A percentile compares a stretch with the other conserved stretches of the same genome.
These are phyloP conservation scores for Gracilariopsis chorda DNA, from an alignment of 23 red algal genomes.

Conservation along the genomic window DNA sequence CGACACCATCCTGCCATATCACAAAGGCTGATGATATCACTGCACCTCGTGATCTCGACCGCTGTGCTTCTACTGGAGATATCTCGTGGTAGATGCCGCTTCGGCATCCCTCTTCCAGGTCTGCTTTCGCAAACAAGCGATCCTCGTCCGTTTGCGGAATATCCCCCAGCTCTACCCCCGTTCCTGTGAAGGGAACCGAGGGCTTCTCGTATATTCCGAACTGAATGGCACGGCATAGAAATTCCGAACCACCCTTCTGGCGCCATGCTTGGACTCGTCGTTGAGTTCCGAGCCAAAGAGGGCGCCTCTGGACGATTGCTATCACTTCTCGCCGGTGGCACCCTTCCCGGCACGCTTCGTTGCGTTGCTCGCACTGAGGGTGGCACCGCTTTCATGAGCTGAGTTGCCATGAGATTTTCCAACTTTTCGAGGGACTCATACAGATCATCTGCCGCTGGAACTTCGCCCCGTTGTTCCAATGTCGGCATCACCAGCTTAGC, in stretches of 20 bases:
- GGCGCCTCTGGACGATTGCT: not conserved
- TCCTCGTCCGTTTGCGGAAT: conserved; percentile 1
- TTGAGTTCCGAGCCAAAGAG: not conserved
- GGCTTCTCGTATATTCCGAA: not conserved
- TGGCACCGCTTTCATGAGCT: not conserved
- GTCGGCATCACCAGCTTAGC: not conserved
- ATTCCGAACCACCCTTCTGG: not conserved
- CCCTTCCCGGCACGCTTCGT: not conserved
- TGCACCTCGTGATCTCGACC: not conserved
- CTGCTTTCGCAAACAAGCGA: not conserved
- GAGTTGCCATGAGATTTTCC: not conserved
- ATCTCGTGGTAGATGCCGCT: not conserved
- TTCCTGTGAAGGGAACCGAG: not conserved
- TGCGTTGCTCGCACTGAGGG: not conserved
- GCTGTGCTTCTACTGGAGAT: not conserved
- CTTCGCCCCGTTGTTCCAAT: not conserved
- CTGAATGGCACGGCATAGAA: not conserved
- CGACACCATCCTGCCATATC: not conserved
- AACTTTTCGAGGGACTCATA: not conserved
- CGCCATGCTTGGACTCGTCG: not conserved
- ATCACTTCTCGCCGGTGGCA: not conserved
- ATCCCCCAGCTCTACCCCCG: not conserved
- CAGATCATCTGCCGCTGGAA: not conserved
- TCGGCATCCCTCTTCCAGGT: not conserved
- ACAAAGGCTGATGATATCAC: not conserved